Base-by-base conservation (phyloP, 2,329 filamentous ascomycete species). In the Penicillium occitanis region DNA sequence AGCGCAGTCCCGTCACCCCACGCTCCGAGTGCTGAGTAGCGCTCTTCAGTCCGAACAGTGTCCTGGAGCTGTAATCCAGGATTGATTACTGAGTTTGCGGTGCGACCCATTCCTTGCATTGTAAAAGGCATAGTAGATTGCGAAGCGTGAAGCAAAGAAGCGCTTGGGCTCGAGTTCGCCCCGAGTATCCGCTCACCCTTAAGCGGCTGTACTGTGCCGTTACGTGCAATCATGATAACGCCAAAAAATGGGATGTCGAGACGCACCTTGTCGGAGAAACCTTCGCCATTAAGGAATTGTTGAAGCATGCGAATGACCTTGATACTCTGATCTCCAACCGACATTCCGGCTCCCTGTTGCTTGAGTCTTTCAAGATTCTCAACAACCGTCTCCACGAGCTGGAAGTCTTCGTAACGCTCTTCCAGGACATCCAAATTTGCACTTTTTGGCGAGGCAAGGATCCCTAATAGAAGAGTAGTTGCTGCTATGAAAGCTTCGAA, bases 401-500 rank as follows among this genome's bases (percentile, higher is more conserved):
- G 42, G 5, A 8, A 19, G 42, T 44, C 42, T 1, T 44, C 17
- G 17, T n/a, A 19, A 8, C 42, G 42, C n/a, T 44, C 42, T 44
- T 44, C 7, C 6, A 44, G 17, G 3, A 44, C 17, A 10, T 44
- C 42, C n/a, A n/a, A 17, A 44, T 10, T 44, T 44, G 42, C 42
- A 44, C 42, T 44, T 44, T 44, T 44, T n/a, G 42, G 42, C 3
- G 42, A 19, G 7, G 42, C 17, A n/a, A 44, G 3, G 1, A 44
- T 44, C 55, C 55, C 55, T 25, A 59, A 40, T 2, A 59, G 55
- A 4, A 59, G 33, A 11, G 55, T 59, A 4, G 55, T 59, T 40
- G 55, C 55, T 22, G 55, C 55, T 25, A 40, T 59, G 10, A 59
- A 59, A 19, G 55, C 55, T 10, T 59, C 55, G n/a, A 59, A 59